A percentile compares a stretch with the other conserved stretches of the same genome.
phyloP scores from a whole-genome alignment of 306 rosid genomes.

The Acacia crassicarpa region DNA sequence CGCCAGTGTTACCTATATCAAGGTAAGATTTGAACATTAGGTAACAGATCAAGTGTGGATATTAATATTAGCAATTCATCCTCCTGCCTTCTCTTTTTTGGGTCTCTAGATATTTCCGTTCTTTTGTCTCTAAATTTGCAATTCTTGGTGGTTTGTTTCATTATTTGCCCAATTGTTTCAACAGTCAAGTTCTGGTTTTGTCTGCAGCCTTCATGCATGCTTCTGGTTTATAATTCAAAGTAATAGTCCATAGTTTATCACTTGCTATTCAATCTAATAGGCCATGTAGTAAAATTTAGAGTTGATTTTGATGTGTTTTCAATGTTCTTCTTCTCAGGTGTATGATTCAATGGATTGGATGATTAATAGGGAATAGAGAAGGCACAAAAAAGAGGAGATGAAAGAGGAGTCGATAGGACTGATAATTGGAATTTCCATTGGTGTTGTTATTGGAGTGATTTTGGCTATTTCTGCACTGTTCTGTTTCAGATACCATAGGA shows the following conservation, averaged over 20 bases:
- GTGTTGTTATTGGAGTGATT: slow-evolving; percentile 76
- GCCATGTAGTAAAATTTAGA: slow-evolving; percentile 7
- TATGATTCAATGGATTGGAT: slow-evolving; percentile 44
- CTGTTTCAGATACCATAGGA: slow-evolving; percentile 67
- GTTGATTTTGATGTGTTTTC: slow-evolving; percentile 15
- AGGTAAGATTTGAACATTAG: background rate
- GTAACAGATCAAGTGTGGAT: background rate
- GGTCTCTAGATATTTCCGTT: background rate
- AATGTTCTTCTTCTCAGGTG: slow-evolving; percentile 40
- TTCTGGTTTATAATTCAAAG: slow-evolving; percentile 9
- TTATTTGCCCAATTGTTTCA: background rate
- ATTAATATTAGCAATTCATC: background rate
- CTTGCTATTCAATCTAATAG: background rate
- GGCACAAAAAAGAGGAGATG: slow-evolving; percentile 47
- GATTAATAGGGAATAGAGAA: slow-evolving; percentile 33
- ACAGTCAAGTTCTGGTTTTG: slow-evolving; percentile 6
- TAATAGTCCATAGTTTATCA: slow-evolving; percentile 25
- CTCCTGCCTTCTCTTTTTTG: background rate
- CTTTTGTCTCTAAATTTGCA: background rate
- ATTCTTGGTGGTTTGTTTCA: background rate
- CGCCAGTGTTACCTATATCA: background rate
- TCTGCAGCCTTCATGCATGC: background rate
- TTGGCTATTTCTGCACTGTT: slow-evolving; percentile 70
- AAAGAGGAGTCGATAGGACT: slow-evolving; percentile 67
- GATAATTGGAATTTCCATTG: slow-evolving; percentile 75